These are phyloP conservation scores for Porphyrellus cyaneotinctus DNA, from an alignment of 768 basidiomycete genomes.

Conservation along the genomic window DNA sequence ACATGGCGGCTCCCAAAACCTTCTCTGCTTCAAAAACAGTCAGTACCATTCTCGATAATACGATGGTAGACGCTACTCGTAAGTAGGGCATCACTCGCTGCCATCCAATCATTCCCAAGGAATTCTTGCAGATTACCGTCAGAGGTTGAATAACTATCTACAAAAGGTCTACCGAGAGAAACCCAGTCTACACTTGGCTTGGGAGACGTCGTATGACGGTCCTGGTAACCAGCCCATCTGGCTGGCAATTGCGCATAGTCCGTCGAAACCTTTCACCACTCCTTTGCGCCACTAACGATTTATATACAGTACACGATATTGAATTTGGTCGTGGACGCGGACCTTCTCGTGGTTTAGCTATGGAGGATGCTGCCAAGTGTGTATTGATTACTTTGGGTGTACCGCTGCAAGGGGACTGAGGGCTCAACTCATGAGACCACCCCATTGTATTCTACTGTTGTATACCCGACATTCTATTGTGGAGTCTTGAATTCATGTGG, in stretches of 20 bases:
- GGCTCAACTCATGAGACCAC: not conserved
- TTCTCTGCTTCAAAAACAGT: not conserved
- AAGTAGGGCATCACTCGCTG: not conserved
- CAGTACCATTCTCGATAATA: not conserved
- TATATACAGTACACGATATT: constrained; percentile 13
- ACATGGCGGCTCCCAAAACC: not conserved
- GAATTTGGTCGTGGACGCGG: constrained; percentile 25
- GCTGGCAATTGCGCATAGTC: constrained; percentile 21
- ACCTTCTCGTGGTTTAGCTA: constrained; percentile 15
- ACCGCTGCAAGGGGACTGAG: not conserved
- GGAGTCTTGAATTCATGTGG: not conserved
- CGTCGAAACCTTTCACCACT: constrained; percentile 1
- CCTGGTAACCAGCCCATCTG: constrained; percentile 23
- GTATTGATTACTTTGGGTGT: constrained; percentile 15
- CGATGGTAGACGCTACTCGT: constrained; percentile 12
- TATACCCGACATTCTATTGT: not conserved
- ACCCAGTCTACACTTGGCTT: constrained; percentile 11
- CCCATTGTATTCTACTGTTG: not conserved
- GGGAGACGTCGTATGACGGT: constrained; percentile 15
- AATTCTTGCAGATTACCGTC: constrained; percentile 17
- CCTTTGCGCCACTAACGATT: not conserved
- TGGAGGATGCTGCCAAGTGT: constrained; percentile 18
- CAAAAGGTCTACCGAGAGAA: constrained; percentile 15
- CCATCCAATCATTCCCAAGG: not conserved
- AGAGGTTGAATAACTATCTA: constrained; percentile 22